Evolutionary conservation across 2,329 filamentous ascomycete species (phyloP).

Genomic region (Ophiostoma australiae): DNA sequence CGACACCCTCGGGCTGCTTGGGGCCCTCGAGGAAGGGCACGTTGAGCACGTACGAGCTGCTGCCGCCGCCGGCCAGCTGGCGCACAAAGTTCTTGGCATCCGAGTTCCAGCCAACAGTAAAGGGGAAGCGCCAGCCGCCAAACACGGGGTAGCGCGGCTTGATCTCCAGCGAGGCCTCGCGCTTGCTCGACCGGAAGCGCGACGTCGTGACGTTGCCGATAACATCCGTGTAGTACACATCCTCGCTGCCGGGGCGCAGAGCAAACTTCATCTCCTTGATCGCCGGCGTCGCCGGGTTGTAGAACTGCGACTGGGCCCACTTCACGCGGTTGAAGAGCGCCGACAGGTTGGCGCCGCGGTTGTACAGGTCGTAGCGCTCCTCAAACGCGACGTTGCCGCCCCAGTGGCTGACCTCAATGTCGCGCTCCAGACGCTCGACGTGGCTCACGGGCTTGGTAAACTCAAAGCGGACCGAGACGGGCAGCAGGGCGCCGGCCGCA

Average conservation of each 20-base stretch:
- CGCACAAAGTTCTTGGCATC: conserved; percentile 73
- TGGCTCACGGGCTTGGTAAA: conserved; percentile 89
- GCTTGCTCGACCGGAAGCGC: conserved; percentile 69
- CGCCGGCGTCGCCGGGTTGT: conserved; percentile 70
- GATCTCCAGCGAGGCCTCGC: conserved; percentile 79
- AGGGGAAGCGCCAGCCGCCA: conserved; percentile 96
- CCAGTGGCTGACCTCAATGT: conserved; percentile 96
- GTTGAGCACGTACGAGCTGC: conserved; percentile 68
- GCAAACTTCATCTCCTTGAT: conserved; percentile 78
- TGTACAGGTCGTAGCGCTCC: conserved; percentile 83
- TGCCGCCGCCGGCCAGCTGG: conserved; percentile 48
- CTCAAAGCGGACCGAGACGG: conserved; percentile 80
- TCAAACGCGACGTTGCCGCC: conserved; percentile 94
- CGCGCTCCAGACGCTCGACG: conserved; percentile 73
- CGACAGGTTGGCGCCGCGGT: conserved; percentile 75
- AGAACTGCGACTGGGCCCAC: conserved; percentile 68
- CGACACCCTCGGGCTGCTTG: conserved; percentile 75
- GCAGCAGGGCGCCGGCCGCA: conserved; percentile 68
- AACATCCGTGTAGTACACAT: conserved; percentile 91
- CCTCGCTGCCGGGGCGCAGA: conserved; percentile 70
- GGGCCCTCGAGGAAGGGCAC: conserved; percentile 92
- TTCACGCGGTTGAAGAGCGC: conserved; percentile 70
- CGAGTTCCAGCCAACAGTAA: conserved; percentile 93
- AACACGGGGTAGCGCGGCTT: conserved; percentile 96
- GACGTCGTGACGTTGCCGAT: conserved; percentile 97